Percentiles rank a stretch among this genome's conserved stretches.
Evolutionary conservation across 2,329 filamentous ascomycete species (phyloP).

Genomic region (Albifimbria verrucaria): DNA sequence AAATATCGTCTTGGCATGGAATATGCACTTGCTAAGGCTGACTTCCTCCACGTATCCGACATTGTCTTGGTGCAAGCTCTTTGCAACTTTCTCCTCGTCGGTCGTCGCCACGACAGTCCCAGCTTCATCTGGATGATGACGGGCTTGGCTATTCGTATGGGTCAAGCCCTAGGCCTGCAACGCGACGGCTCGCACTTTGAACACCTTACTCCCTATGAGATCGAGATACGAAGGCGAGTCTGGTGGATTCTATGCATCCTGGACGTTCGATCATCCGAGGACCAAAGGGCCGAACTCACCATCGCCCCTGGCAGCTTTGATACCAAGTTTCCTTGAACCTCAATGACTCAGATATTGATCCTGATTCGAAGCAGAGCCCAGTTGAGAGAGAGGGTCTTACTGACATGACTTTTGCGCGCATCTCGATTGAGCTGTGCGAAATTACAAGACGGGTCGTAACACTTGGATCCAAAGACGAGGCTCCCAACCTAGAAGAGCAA

Average conservation of each 20-base stretch:
- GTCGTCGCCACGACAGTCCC: constrained; percentile 48
- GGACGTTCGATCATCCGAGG: constrained; percentile 58
- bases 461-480: constrained; percentile 21
- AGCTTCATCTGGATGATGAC: constrained; percentile 62
- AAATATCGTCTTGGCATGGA: constrained; percentile 54
- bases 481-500: constrained; percentile 36
- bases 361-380: constrained; percentile 45
- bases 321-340: constrained; percentile 55
- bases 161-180: constrained; percentile 52
- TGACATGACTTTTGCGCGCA: constrained; percentile 43
- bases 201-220: constrained; percentile 55
- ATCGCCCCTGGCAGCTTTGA: constrained; percentile 46
- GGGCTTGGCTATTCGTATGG: constrained; percentile 57
- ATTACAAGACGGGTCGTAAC: constrained; percentile 35
- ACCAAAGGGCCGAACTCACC: constrained; percentile 51
- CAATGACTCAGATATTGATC: constrained; percentile 49
- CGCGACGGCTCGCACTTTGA: constrained; percentile 52
- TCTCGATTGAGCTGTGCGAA: constrained; percentile 32
- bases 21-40: constrained; percentile 57
- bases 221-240: constrained; percentile 59
- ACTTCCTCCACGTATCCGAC: constrained; percentile 58
- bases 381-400: constrained; percentile 47
- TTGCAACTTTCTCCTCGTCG: constrained; percentile 53
- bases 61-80: constrained; percentile 60
- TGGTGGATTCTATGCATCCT: constrained; percentile 61